Conservation (phyloP, 192 early-diverging fungal species). For the Coemansia sp. region DNA sequence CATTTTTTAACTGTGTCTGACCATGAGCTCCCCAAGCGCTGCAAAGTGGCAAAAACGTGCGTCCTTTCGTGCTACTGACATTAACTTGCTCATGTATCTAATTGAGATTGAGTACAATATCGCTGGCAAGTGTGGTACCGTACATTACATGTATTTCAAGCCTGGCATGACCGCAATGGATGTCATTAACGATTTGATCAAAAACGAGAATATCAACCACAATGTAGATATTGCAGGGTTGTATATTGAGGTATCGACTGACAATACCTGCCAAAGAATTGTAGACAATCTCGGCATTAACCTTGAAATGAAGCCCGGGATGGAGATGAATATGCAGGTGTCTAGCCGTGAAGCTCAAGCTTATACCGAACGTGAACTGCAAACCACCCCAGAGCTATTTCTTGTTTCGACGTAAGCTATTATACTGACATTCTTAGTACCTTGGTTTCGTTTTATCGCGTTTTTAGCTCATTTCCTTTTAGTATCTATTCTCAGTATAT, state of each 20-base stretch:
- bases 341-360: neutral
- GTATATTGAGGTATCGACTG: neutral
- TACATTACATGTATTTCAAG: neutral
- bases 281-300: neutral
- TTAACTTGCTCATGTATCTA: neutral
- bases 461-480: neutral
- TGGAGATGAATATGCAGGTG: neutral
- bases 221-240: neutral
- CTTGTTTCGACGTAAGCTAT: neutral
- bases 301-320: neutral
- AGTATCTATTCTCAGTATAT: neutral
- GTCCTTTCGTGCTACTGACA: neutral
- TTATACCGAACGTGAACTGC: neutral
- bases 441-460: neutral
- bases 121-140: neutral
- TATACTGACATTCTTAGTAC: too few relatives aligned
- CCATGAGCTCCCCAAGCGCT: neutral
- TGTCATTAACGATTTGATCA: neutral
- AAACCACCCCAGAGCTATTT: neutral
- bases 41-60: neutral
- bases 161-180: neutral
- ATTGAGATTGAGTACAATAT: slow-evolving; percentile 1
- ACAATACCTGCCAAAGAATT: neutral
- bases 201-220: neutral
- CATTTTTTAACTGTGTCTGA: neutral